Base-by-base conservation (phyloP, 306 rosid genomes). In the Sechiopsis laciniata region DNA sequence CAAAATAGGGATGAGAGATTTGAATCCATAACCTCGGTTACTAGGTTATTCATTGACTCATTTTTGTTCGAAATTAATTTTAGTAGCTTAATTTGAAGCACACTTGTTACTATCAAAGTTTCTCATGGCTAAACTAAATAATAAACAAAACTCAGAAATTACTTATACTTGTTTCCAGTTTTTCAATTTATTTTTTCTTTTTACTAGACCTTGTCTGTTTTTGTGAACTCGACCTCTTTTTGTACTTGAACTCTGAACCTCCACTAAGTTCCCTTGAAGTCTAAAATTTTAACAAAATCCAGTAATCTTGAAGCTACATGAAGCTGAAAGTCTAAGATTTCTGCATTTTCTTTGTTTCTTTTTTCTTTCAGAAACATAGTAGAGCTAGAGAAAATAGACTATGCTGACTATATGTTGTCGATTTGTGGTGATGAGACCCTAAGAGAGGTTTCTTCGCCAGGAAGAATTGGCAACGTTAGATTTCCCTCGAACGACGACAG, bases 351-450 rank as follows among this genome's bases (percentile, higher is more conserved):
- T 50, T 7, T 9, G 24, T 66, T 48, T 24, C 24, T 65, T 45
- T 70, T 53, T 55, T 66, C 62, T 29, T 75, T 21, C 85, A 84
- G 88, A 73, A 75, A 52, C 19, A 71, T 84, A 48, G 69, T 82
- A 65, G 84, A 75, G 78, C 77, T 80, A 72, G 73, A 68, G 45
- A n/a, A 78, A 54, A 61, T 84, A 59, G 79, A 80, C 12, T 75
- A 72, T 77, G 57, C 60, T 2, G 79, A 82, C 16, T 82, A 79
- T 55, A 79, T 72, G 80, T 19, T 61, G 53, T 66, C 82, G 46
- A 5, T 82, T 24, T 78, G 82, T 70, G 79, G 73, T n/a, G 81
- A 79, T 17, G 84, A 80, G 55, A 67, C 70, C 12, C 21, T 85
- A 45, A 80, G 59, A 61, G 77, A 62, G 66, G 80, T 85, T 80